Evolutionary conservation across 805 yeast genomes (phyloP).

Genomic region (Ogataea nitratoaversa): DNA sequence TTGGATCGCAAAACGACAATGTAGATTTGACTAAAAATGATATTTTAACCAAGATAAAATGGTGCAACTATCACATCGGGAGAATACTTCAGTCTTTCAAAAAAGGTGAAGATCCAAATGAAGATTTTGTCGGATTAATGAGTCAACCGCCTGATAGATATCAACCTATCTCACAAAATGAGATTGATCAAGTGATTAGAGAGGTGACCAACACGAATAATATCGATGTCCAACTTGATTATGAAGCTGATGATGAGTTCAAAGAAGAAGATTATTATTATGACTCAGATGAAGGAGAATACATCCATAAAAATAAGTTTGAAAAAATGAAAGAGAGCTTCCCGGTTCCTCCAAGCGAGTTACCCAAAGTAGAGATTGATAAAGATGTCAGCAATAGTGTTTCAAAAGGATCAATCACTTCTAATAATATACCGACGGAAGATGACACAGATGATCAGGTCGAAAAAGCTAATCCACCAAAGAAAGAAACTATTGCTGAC

Average conservation of each 20-base stretch:
- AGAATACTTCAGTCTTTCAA: conserved; percentile 17
- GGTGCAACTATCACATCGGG: conserved; percentile 21
- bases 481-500: conserved; percentile 5
- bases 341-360: conserved; percentile 9
- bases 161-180: conserved; percentile 16
- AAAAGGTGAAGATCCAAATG: conserved; percentile 23
- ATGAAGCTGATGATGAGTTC: conserved; percentile 9
- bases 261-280: conserved; percentile 18
- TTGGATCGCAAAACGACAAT: background rate
- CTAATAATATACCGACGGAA: too few species aligned
- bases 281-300: conserved; percentile 22
- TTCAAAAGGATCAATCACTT: too few species aligned
- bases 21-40: conserved; percentile 7
- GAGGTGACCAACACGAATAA: conserved; percentile 13
- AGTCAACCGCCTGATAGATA: conserved; percentile 11
- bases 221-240: conserved; percentile 1
- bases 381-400: conserved; percentile 66
- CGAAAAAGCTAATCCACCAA: background rate
- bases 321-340: conserved; percentile 7
- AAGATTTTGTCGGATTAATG: conserved; percentile 14
- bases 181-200: conserved; percentile 16
- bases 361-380: conserved; percentile 39
- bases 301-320: conserved; percentile 9
- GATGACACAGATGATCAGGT: conserved; percentile 42
- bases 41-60: conserved; percentile 13